Evolutionary conservation across 176 grass and related monocot species (phyloP).

Genomic region (Zoysia pacifica): DNA sequence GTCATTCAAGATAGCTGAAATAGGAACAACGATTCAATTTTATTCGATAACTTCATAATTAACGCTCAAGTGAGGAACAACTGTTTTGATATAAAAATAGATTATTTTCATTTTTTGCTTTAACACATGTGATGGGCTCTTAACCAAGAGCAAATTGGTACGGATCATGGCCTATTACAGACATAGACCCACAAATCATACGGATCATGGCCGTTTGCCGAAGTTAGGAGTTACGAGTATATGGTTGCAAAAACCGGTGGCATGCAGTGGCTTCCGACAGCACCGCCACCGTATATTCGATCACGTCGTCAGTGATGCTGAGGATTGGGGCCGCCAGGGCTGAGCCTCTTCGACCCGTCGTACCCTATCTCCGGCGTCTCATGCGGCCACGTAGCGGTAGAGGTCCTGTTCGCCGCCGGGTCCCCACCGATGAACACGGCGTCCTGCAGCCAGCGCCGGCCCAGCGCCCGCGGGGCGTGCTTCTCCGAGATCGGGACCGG

Average conservation of each 20-base stretch:
- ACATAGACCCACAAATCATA: background rate
- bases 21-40: background rate
- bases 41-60: background rate
- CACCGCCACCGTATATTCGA: background rate
- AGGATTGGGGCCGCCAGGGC: conserved; percentile 52
- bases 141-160: background rate
- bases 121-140: background rate
- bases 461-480: background rate
- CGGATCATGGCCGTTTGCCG: background rate
- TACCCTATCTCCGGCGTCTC: conserved; percentile 26
- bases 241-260: background rate
- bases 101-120: too few species aligned
- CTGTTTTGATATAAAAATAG: background rate
- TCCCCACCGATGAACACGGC: background rate
- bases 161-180: background rate
- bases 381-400: background rate
- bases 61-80: background rate
- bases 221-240: background rate
- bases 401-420: conserved; percentile 1
- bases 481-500: background rate
- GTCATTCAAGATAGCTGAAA: background rate
- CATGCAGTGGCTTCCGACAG: background rate
- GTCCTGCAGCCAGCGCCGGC: conserved; percentile 40
- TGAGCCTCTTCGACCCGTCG: conserved; percentile 54
- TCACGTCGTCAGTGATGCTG: conserved; percentile 54